A percentile compares a stretch with the other conserved stretches of the same genome.
These are phyloP conservation scores for Odontarrhena argentea DNA, from an alignment of 345 rosid species.

Conservation along the genomic window DNA sequence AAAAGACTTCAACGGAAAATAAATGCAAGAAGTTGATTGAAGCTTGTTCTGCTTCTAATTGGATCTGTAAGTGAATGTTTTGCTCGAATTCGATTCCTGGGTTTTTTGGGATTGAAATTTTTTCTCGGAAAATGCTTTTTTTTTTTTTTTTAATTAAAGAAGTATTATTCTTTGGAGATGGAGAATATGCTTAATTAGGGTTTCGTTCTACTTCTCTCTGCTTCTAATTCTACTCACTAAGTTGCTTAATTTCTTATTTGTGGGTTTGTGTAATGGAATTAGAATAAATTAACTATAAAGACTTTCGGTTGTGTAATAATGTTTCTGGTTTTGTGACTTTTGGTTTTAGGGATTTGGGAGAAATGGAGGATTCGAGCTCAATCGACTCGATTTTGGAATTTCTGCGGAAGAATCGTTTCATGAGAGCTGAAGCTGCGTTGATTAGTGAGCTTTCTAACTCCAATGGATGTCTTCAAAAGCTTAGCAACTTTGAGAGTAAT, in stretches of 20 bases:
- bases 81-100: constrained; percentile 19
- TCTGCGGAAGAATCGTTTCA: constrained; percentile 67
- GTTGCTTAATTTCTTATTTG: constrained; percentile 4
- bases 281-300: neutral
- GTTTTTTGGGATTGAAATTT: constrained; percentile 2
- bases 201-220: constrained; percentile 22
- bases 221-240: constrained; percentile 2
- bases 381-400: constrained; percentile 76
- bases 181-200: constrained; percentile 31
- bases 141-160: neutral
- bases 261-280: constrained; percentile 5
- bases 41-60: constrained; percentile 11
- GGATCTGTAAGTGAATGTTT: constrained; percentile 37
- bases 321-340: constrained; percentile 43
- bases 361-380: constrained; percentile 64
- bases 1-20: neutral
- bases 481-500: constrained; percentile 50
- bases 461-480: constrained; percentile 64
- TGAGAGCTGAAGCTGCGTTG: constrained; percentile 90
- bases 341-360: constrained; percentile 35
- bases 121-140: neutral
- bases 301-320: neutral
- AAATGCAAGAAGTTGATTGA: constrained; percentile 17
- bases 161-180: constrained; percentile 16
- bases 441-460: constrained; percentile 67